Conservation (phyloP, 345 rosid species). For the Erysimum cheiranthoides region DNA sequence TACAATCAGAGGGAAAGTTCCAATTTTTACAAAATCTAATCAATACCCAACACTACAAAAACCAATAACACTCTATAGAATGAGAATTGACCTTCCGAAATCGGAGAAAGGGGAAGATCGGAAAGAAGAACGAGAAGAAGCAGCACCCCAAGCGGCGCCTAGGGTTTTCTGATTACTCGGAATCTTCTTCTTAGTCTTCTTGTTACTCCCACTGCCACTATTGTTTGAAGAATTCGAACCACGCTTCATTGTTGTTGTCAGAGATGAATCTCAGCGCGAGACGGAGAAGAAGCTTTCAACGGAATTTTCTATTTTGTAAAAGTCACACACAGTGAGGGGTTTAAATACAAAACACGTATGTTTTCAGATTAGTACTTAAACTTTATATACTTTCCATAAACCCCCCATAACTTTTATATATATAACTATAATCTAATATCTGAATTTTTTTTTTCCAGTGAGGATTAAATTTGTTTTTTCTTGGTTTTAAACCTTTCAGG, state of each 20-base stretch:
- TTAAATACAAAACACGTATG: background rate
- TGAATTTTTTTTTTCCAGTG: too few relatives aligned
- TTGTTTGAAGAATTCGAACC: conserved; percentile 53
- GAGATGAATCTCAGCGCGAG: conserved; percentile 52
- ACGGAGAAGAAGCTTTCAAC: conserved; percentile 42
- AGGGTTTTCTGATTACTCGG: conserved; percentile 80
- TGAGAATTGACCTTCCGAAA: conserved; percentile 69
- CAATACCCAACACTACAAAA: conserved; percentile 20
- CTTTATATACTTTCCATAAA: background rate
- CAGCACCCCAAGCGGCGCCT: conserved; percentile 90
- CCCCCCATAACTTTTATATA: background rate
- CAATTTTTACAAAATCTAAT: background rate
- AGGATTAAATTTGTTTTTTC: too few relatives aligned
- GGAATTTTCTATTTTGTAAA: conserved; percentile 8
- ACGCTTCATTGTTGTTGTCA: conserved; percentile 56
- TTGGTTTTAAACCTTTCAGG: too few relatives aligned
- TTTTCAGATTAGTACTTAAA: conserved; percentile 26
- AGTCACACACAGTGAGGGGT: background rate
- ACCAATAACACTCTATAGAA: conserved; percentile 18
- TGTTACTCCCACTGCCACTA: conserved; percentile 41
- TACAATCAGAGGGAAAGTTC: background rate
- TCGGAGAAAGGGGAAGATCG: conserved; percentile 76
- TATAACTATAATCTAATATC: too few relatives aligned
- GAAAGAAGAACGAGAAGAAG: conserved; percentile 77
- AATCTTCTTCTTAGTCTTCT: conserved; percentile 53